A percentile compares a stretch with the other conserved stretches of the same genome.
These are phyloP conservation scores for Linanthus parryae DNA, from an alignment of 148 eudicot genomes.

Conservation along the genomic window DNA sequence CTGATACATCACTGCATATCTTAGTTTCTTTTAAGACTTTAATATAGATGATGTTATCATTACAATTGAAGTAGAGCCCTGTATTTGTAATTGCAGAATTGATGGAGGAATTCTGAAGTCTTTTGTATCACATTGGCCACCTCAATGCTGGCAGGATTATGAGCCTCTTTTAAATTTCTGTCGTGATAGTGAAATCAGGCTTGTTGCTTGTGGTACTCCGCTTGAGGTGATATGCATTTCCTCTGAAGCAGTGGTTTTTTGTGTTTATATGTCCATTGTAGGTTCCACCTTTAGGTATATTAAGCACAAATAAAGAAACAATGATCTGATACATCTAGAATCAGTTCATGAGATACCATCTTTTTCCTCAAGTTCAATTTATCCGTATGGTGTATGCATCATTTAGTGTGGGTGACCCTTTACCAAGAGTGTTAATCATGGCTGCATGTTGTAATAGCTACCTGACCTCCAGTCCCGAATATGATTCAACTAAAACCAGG, in stretches of 20 bases:
- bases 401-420: too few species aligned
- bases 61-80: too few species aligned
- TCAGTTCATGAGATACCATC: background rate
- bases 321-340: background rate
- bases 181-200: conserved; percentile 65
- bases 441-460: too few species aligned
- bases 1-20: too few species aligned
- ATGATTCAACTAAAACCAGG: too few species aligned
- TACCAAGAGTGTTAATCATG: too few species aligned
- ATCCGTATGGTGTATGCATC: too few species aligned
- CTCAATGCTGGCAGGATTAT: conserved; percentile 89
- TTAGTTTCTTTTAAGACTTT: too few species aligned
- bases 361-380: background rate
- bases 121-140: conserved; percentile 73
- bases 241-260: conserved; percentile 6
- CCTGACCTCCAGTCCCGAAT: too few species aligned
- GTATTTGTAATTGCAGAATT: conserved; percentile 84
- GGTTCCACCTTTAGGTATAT: background rate
- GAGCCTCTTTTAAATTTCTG: conserved; percentile 78
- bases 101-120: conserved; percentile 63
- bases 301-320: background rate
- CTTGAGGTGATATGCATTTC: conserved; percentile 55
- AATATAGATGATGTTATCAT: too few species aligned
- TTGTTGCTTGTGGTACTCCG: conserved; percentile 91
- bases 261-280: background rate